Evolutionary conservation across 495 filamentous ascomycete genomes (phyloP).

Genomic region (Penicillium samsonianum): DNA sequence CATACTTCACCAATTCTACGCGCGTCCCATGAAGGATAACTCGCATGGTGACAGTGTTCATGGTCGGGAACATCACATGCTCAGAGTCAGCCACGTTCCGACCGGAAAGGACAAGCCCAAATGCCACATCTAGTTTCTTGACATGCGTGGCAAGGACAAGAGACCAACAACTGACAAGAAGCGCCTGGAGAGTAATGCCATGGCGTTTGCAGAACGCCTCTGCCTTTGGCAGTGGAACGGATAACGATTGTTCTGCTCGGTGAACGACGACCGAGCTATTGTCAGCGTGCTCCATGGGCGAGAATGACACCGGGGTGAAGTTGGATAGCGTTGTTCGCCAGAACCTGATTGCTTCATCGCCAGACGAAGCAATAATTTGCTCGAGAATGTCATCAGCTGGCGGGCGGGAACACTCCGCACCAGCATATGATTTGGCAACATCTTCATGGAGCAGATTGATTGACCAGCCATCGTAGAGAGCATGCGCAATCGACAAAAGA

Average conservation of each 20-base stretch:
- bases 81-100: conserved; percentile 68
- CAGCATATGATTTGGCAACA: conserved; percentile 44
- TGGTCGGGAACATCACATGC: conserved; percentile 75
- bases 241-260: conserved; percentile 34
- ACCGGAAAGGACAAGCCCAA: conserved; percentile 74
- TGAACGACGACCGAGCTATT: conserved; percentile 31
- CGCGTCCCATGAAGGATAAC: conserved; percentile 41
- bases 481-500: conserved; percentile 66
- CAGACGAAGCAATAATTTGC: conserved; percentile 28
- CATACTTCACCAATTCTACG: conserved; percentile 40
- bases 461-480: conserved; percentile 84
- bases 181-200: conserved; percentile 71
- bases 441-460: conserved; percentile 66
- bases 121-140: conserved; percentile 65
- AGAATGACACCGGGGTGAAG: conserved; percentile 28
- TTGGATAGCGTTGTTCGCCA: conserved; percentile 41
- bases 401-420: conserved; percentile 23
- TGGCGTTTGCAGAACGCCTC: conserved; percentile 55
- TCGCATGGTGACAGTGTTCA: conserved; percentile 79
- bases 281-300: conserved; percentile 18
- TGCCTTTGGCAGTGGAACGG: conserved; percentile 32
- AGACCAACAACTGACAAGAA: conserved; percentile 69
- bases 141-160: conserved; percentile 63
- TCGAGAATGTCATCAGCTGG: conserved; percentile 34
- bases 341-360: conserved; percentile 32